phyloP scores from a whole-genome alignment of 2,329 filamentous ascomycete species.

The Calonectria pteridis region DNA sequence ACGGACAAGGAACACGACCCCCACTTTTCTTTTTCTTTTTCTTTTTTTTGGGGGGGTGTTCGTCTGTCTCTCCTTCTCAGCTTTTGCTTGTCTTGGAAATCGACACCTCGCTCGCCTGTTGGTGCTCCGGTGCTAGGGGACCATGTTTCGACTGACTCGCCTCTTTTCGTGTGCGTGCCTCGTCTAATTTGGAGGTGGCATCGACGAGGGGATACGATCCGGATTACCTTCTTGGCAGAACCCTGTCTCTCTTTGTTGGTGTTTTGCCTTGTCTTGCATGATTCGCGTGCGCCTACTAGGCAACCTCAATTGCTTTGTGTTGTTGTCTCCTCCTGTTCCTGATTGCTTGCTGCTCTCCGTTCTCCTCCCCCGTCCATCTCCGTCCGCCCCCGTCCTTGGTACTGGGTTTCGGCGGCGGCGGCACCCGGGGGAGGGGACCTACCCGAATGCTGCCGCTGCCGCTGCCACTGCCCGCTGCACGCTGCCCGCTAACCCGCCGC shows the following conservation, averaged over 20 bases:
- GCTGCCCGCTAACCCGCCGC: background rate
- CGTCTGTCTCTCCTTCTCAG: background rate
- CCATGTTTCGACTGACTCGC: background rate
- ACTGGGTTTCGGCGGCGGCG: background rate
- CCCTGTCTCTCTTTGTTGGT: background rate
- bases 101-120: background rate
- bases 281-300: background rate
- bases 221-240: background rate
- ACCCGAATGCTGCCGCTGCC: background rate
- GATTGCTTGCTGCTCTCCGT: background rate
- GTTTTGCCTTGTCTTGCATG: background rate
- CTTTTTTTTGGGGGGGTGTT: too few relatives aligned
- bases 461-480: background rate
- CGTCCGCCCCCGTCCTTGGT: background rate
- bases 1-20: background rate
- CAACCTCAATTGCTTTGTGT: background rate
- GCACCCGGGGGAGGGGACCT: background rate
- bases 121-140: background rate
- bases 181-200: background rate
- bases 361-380: background rate
- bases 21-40: background rate
- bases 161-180: background rate
- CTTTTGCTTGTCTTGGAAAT: background rate
- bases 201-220: background rate
- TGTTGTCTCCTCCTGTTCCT: conserved; percentile 17